These are phyloP conservation scores for Talaromyces wortmannii DNA, from an alignment of 495 filamentous ascomycete species.

Conservation along the genomic window DNA sequence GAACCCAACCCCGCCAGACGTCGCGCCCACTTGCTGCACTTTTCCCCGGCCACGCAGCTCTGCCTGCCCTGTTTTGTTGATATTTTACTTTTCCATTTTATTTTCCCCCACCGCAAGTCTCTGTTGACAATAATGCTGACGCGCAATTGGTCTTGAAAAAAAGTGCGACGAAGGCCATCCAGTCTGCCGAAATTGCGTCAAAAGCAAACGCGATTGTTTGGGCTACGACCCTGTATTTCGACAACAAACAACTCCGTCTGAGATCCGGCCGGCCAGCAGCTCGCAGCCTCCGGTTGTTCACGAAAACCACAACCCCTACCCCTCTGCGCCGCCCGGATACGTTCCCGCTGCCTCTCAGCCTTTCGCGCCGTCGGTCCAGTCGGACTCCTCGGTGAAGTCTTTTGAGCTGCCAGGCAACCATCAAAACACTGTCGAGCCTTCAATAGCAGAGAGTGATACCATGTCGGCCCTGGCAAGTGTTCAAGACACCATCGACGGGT, in stretches of 20 bases:
- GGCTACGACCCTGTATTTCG: constrained; percentile 99
- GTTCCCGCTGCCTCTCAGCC: constrained; percentile 52
- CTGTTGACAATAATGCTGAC: constrained; percentile 2
- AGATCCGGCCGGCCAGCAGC: constrained; percentile 70
- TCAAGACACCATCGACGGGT: constrained; percentile 24
- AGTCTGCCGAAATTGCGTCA: constrained; percentile 92
- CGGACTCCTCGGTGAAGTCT: constrained; percentile 40
- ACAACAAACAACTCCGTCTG: constrained; percentile 67
- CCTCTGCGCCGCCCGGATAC: constrained; percentile 49
- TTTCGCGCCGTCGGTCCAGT: constrained; percentile 45
- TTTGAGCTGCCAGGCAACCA: constrained; percentile 51
- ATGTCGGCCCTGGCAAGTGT: constrained; percentile 22
- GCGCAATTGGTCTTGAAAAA: constrained; percentile 12
- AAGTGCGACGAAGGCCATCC: constrained; percentile 97
- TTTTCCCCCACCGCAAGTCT: background rate
- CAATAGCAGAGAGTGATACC: constrained; percentile 42
- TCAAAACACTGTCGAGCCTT: constrained; percentile 64
- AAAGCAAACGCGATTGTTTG: constrained; percentile 94
- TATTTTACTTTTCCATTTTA: constrained; percentile 4
- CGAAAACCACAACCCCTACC: constrained; percentile 29
- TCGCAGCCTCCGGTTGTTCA: constrained; percentile 35
- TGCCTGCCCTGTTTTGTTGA: constrained; percentile 6
- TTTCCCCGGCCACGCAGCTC: constrained; percentile 14
- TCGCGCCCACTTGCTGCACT: constrained; percentile 15
- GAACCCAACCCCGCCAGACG: constrained; percentile 29